Conservation (phyloP, 441 rosid genomes). For the Brassica balearica region DNA sequence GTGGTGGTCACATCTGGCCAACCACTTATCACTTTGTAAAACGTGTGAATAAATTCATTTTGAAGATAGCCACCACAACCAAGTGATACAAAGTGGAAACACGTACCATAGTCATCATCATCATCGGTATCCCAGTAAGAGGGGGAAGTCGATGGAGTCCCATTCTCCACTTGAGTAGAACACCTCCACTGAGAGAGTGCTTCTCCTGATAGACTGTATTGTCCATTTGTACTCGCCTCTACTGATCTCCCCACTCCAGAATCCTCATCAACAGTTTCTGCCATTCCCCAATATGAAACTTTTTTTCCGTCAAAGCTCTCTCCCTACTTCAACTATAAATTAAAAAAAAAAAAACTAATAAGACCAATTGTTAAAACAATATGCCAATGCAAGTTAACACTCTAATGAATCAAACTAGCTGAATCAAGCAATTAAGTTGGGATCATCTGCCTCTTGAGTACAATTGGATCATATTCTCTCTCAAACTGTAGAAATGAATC, state of each 20-base stretch:
- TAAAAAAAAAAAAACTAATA: not conserved
- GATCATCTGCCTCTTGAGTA: not conserved
- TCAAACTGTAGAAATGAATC: too few species aligned
- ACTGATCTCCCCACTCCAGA: conserved; percentile 73
- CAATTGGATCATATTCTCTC: not conserved
- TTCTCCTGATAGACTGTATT: conserved; percentile 70
- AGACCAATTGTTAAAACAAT: not conserved
- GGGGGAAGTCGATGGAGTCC: conserved; percentile 87
- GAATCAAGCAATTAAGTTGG: not conserved
- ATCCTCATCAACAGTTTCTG: conserved; percentile 68
- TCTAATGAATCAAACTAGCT: conserved; percentile 3
- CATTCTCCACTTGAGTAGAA: conserved; percentile 88
- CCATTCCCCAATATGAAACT: conserved; percentile 54
- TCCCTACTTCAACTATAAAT: conserved; percentile 19
- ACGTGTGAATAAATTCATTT: not conserved
- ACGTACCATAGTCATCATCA: conserved; percentile 71
- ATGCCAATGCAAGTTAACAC: not conserved
- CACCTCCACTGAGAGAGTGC: conserved; percentile 89
- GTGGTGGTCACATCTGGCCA: not conserved
- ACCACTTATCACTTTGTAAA: conserved; percentile 1
- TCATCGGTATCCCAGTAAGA: conserved; percentile 90
- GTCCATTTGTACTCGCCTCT: conserved; percentile 67
- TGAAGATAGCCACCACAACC: conserved; percentile 7
- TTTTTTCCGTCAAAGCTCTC: conserved; percentile 2
- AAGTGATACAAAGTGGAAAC: not conserved